Conservation (phyloP, 2,329 filamentous ascomycete species). For the Pseudogymnoascus sp. region DNA sequence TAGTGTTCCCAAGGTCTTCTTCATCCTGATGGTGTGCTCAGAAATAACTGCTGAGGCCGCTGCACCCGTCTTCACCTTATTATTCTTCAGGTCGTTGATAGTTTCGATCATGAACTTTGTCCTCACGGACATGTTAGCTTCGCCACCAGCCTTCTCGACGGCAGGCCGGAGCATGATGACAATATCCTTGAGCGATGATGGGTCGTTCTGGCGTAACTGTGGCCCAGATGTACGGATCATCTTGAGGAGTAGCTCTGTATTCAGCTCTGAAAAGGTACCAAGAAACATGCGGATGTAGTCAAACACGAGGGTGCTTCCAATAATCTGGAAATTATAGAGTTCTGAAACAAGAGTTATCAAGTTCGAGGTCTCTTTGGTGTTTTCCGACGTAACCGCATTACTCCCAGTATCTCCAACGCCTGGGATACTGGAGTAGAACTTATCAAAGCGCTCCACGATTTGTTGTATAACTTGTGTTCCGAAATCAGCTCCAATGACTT, state of each 20-base stretch:
- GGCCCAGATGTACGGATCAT: slow-evolving; percentile 76
- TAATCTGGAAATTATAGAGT: slow-evolving; percentile 85
- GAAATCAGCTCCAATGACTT: slow-evolving; percentile 78
- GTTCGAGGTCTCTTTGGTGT: slow-evolving; percentile 61
- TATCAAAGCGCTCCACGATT: slow-evolving; percentile 66
- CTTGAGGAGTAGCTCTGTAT: slow-evolving; percentile 79
- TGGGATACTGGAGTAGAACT: slow-evolving; percentile 43
- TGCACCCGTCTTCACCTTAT: slow-evolving; percentile 69
- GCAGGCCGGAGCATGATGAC: slow-evolving; percentile 68
- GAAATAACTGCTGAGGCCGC: slow-evolving; percentile 63
- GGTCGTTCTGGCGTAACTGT: slow-evolving; percentile 80
- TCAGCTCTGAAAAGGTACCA: slow-evolving; percentile 66
- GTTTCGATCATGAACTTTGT: slow-evolving; percentile 98
- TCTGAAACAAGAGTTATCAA: slow-evolving; percentile 75
- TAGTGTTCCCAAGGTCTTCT: slow-evolving; percentile 74
- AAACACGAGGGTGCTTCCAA: slow-evolving; percentile 76
- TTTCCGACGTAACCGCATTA: slow-evolving; percentile 18
- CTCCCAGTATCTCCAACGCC: slow-evolving; percentile 30
- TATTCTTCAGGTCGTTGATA: slow-evolving; percentile 91
- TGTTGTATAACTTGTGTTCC: slow-evolving; percentile 78
- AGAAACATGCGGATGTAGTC: slow-evolving; percentile 82
- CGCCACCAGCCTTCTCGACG: slow-evolving; percentile 52
- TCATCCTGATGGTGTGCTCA: slow-evolving; percentile 81
- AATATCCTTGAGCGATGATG: slow-evolving; percentile 80
- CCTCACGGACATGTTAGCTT: slow-evolving; percentile 67